These are phyloP conservation scores for Platanthera zijinensis DNA, from an alignment of 106 monocot genomes.

Conservation along the genomic window DNA sequence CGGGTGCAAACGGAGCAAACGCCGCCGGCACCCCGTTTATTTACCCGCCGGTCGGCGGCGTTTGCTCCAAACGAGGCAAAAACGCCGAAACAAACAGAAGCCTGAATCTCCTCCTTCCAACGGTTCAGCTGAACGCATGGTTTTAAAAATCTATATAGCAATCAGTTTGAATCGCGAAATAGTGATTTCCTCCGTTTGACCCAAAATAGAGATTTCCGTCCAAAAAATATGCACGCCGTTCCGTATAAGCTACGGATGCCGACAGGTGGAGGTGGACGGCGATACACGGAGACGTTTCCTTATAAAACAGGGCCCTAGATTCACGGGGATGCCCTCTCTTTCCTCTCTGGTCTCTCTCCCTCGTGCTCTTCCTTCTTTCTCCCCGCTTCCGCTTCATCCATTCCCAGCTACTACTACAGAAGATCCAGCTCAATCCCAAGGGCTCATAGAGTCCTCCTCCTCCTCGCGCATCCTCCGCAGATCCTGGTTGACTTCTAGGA, in stretches of 20 bases:
- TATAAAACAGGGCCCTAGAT: slow-evolving; percentile 10
- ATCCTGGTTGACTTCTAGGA: not conserved
- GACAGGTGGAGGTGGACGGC: not conserved
- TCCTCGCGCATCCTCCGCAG: not conserved
- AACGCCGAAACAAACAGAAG: too few species aligned
- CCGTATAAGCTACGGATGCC: not conserved
- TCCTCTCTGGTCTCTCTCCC: not conserved
- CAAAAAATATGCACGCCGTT: too few species aligned
- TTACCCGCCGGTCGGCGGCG: too few species aligned
- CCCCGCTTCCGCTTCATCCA: not conserved
- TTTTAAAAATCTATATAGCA: too few species aligned
- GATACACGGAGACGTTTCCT: not conserved
- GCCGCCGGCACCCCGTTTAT: too few species aligned
- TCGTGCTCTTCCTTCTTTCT: not conserved
- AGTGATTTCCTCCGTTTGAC: too few species aligned
- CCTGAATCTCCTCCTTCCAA: too few species aligned
- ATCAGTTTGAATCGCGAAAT: too few species aligned
- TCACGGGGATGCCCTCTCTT: slow-evolving; percentile 1
- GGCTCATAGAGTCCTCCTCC: not conserved
- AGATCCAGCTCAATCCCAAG: not conserved
- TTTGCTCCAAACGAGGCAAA: too few species aligned
- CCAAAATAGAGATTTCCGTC: too few species aligned
- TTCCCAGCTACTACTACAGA: not conserved
- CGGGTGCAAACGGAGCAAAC: too few species aligned
- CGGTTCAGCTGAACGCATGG: too few species aligned